These are phyloP conservation scores for Silene vulgaris DNA, from an alignment of 179 eudicot genomes.

Conservation along the genomic window DNA sequence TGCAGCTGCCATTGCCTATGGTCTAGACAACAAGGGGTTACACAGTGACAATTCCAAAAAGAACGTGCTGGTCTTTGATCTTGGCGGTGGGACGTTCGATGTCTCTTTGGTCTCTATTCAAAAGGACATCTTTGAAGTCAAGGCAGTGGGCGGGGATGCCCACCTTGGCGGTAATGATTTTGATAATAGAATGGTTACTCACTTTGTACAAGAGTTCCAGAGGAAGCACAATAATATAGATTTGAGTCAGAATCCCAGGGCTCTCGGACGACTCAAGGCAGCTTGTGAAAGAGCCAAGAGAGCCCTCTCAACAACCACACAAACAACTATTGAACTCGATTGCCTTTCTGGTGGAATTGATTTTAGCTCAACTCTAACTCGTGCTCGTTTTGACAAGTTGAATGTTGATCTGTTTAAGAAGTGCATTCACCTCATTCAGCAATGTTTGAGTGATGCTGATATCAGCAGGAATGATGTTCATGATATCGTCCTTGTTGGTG, in stretches of 20 bases:
- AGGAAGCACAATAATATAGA: conserved; percentile 2
- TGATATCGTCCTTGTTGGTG: conserved; percentile 6
- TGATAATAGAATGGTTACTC: conserved; percentile 4
- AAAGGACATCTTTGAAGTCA: background rate
- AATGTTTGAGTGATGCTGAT: background rate
- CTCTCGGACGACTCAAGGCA: conserved; percentile 3
- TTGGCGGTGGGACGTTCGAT: conserved; percentile 20
- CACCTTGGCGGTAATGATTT: conserved; percentile 13
- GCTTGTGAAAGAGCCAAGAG: conserved; percentile 26
- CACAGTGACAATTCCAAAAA: background rate
- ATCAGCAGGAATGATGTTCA: background rate
- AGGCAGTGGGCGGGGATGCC: conserved; percentile 9
- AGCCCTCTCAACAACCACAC: conserved; percentile 4
- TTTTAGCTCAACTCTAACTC: conserved; percentile 15
- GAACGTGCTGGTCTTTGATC: conserved; percentile 13
- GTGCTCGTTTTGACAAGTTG: conserved; percentile 19
- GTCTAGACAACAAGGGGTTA: background rate
- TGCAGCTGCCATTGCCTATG: conserved; percentile 13
- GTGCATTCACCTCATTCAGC: background rate
- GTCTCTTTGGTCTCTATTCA: conserved; percentile 9
- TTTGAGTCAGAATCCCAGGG: conserved; percentile 6
- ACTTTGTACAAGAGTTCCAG: conserved; percentile 9
- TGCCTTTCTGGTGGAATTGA: conserved; percentile 19
- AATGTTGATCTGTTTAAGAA: background rate
- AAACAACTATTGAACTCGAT: conserved; percentile 18